Evolutionary conservation across 2,329 filamentous ascomycete species (phyloP).

Genomic region (Elsinoe ampelina): DNA sequence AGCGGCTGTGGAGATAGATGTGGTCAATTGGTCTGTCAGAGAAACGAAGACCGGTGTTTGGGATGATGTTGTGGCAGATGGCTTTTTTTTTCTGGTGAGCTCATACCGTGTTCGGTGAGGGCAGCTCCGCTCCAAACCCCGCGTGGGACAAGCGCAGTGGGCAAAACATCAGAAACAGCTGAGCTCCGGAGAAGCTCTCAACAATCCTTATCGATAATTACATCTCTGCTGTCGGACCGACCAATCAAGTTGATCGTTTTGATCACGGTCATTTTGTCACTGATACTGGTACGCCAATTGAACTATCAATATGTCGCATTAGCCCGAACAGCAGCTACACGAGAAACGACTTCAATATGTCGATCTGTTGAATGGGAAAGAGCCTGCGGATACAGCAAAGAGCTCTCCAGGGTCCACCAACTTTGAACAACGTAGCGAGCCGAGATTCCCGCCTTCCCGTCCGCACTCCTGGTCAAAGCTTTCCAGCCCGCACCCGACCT

Average conservation of each 20-base stretch:
- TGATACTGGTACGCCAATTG: too few species aligned
- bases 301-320: too few species aligned
- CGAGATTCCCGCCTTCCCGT: not conserved
- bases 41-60: not conserved
- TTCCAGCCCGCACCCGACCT: slow-evolving; percentile 12
- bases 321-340: too few species aligned
- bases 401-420: slow-evolving; percentile 1
- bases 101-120: not conserved
- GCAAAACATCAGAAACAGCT: not conserved
- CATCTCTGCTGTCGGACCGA: not conserved
- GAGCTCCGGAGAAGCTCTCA: not conserved
- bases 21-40: not conserved
- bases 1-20: not conserved
- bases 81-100: slow-evolving; percentile 11
- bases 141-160: not conserved
- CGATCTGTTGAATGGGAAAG: not conserved
- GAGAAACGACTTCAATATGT: too few species aligned
- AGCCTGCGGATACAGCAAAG: not conserved
- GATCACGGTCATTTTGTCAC: not conserved
- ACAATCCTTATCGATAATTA: slow-evolving; percentile 11
- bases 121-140: not conserved
- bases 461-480: slow-evolving; percentile 9
- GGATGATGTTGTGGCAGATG: not conserved
- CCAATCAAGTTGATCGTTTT: not conserved
- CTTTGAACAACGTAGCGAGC: not conserved